These are phyloP conservation scores for Tuber magnatum DNA, from an alignment of 495 filamentous ascomycete species.

Conservation along the genomic window DNA sequence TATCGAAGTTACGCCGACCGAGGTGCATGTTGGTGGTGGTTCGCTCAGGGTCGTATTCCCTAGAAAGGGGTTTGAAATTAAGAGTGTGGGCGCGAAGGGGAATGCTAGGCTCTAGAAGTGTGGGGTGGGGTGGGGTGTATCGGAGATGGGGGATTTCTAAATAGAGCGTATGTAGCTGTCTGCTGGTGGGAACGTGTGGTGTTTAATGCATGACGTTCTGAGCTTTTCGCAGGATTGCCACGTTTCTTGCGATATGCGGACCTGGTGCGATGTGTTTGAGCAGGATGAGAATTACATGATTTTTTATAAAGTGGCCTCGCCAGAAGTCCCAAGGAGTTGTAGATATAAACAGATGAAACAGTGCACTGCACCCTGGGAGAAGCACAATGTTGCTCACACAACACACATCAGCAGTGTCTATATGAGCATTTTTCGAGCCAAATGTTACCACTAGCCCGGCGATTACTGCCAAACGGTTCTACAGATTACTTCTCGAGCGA, in stretches of 20 bases:
- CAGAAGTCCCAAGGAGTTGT: not conserved
- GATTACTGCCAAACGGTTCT: not conserved
- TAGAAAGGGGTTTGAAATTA: slow-evolving; percentile 51
- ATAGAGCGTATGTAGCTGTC: not conserved
- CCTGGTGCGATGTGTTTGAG: not conserved
- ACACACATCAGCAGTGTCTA: not conserved
- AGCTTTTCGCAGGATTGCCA: not conserved
- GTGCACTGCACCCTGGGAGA: not conserved
- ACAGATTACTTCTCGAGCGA: not conserved
- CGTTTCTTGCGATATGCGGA: not conserved
- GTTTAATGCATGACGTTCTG: not conserved
- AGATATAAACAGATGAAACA: not conserved
- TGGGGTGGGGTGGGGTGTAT: not conserved
- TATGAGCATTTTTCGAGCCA: not conserved
- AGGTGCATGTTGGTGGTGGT: slow-evolving; percentile 36
- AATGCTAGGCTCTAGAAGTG: slow-evolving; percentile 14
- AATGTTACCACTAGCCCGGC: not conserved
- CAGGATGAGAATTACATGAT: not conserved
- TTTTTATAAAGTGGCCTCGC: not conserved
- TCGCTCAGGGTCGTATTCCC: slow-evolving; percentile 51
- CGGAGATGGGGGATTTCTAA: not conserved
- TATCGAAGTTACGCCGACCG: slow-evolving; percentile 45
- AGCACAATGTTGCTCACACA: not conserved
- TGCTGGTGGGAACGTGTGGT: not conserved
- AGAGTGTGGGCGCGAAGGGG: slow-evolving; percentile 12